Evolutionary conservation across 129 eudicot species (phyloP), one percentile per base, ranked within the genome.

Genomic region (Lonicera japonica): DNA sequence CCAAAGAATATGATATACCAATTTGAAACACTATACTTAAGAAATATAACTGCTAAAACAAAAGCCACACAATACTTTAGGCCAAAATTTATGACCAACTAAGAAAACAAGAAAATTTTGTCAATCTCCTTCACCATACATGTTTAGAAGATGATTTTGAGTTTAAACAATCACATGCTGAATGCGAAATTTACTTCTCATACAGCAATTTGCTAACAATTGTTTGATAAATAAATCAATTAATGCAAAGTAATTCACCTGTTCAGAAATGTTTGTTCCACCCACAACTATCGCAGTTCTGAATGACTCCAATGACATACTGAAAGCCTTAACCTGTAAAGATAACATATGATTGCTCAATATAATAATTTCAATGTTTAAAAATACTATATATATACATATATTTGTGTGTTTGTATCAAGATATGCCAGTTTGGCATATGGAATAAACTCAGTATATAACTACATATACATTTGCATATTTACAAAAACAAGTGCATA

Each of bases 251-350:
- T 24, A 23, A 45, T 54, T 70, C 73, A 87, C 95, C 95, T 87
- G 95, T 60, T 87, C 95, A 68, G 88, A 62, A 63, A 87, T 87
- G 73, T 87, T 87, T 63, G 95, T 87, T 66, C 95, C 95, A 66
- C 95, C 95, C 38, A 87, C 95, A 76, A 87, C 91, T n/a, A 87
- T 87, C 63, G 95, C 91, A 65, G 95, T 83, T 79, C 66, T 81
- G 70, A 87, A 87, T 34, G 82, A 73, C 70, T 83, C 91, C 74
- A 83, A 63, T 22, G 95, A 87, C 71, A 74, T 76, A 65, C 95
- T 83, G 56, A 87, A 87, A 34, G 95, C 95, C 74, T 79, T 83
- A 68, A 83, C 91, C 95, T 87, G 69, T 56, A 68, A 73, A 51
- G 41, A 61, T 15, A 51, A 60, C 63, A 66, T 24, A 47, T 20